Evolutionary conservation across 495 filamentous ascomycete genomes (phyloP), one percentile per base, ranked within the genome.

Genomic region (Tuber melanosporum): DNA sequence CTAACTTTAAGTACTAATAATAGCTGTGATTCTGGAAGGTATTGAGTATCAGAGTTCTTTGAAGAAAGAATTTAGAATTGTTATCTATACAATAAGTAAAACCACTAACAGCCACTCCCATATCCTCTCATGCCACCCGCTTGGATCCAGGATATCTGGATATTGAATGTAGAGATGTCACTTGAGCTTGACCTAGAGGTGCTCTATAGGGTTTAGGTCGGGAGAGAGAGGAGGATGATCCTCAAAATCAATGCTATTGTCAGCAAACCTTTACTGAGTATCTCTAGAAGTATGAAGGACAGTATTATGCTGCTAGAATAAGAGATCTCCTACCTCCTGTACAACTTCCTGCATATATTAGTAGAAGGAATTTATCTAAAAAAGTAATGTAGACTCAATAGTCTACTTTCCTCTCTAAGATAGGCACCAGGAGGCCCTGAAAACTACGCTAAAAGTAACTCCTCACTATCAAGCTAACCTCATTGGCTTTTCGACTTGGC

Each of bases 251-350:
- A 75, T 71, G 5, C 17, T 6, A 5, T 76, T 72, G 32, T 73
- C 17, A 9, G 8, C 2, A 52, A 81, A 74, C 41, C 49, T 73
- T 10, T 43, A 32, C 17, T 12, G 62, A 7, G 72, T 74, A 39
- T 66, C 39, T 0, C 66, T 71, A 2, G 74, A 49, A 42, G 22
- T 73, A 71, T 81, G 72, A 17, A 79, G 57, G 22, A 14, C 26
- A 0, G 72, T 44, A 44, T 81, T 81, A 70, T 81, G 72, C 43
- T 75, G 70, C 36, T 71, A 20, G 71, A 81, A 81, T 20, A 74
- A 14, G 32, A 47, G 9, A 70, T 69, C 20, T 7, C 74, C 66
- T 15, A 73, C 3, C 22, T 20, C 45, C 0, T 70, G 20, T 5
- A 2, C 15, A 43, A 45, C 20, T 8, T 41, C 49, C 19, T 43